Evolutionary conservation across 495 filamentous ascomycete genomes (phyloP), one percentile per base, ranked within the genome.

Genomic region (Penicillium macrosclerotiorum): DNA sequence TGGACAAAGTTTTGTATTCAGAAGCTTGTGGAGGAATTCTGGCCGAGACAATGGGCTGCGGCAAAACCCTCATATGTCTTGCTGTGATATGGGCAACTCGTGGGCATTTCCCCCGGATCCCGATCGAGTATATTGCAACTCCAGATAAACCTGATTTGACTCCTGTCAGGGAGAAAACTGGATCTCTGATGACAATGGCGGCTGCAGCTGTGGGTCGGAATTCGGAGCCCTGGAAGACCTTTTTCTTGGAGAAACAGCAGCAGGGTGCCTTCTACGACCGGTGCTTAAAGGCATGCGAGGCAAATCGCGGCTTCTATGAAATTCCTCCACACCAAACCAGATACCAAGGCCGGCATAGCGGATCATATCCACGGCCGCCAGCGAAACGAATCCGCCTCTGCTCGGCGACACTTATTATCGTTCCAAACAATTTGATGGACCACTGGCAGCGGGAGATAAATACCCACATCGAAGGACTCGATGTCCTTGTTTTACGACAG

Each of bases 11-110:
- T 7, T 75, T 78, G 42, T 95, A 93, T 57, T 89, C 92, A 12
- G 79, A 83, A 41, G 78, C 83, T 16, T 75, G 74, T 46, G 92
- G 92, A 38, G 92, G 67, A 9, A 74, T 75, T 27, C 63, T 75
- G 30, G 63, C 72, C 3, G 71, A 73, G 47, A 93, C 78, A 33
- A 86, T 88, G 82, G 80, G 80, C 30, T 75, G 81, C 4, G 91
- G 92, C 0, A 97, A 97, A 69, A 96, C 92, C 0, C 64, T 96
- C 20, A 94, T 97, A 8, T 89, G 86, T 45, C 70, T 97, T 13
- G 78, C 90, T 22, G 68, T 91, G 2, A 88, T 96, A 29, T 71
- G 94, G n/a, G 83, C 88, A 8, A 95, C 89, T 0, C 82, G 77
- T 51, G 75, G 83, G 24, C 78, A 92, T 44, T 75, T 82, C 5